phyloP scores from a whole-genome alignment of 2,329 filamentous ascomycete species.

The Penicillium sp. region DNA sequence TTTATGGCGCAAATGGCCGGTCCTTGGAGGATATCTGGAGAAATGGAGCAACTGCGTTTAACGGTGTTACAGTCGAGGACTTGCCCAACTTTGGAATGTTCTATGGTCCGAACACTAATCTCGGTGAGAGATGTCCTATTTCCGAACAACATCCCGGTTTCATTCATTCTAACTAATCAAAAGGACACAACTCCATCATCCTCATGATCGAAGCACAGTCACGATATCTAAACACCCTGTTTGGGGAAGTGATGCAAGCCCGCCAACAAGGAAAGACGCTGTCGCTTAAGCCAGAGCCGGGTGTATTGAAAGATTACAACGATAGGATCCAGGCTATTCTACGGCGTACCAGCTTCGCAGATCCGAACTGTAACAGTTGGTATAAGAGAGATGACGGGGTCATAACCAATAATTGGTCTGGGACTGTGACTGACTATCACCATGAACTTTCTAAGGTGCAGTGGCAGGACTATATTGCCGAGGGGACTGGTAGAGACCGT shows the following conservation, averaged over 20 bases:
- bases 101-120: conserved; percentile 59
- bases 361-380: conserved; percentile 56
- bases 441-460: conserved; percentile 33
- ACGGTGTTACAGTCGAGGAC: conserved; percentile 53
- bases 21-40: conserved; percentile 54
- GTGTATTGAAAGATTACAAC: conserved; percentile 48
- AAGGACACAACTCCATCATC: conserved; percentile 58
- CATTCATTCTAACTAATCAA: neutral
- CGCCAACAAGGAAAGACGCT: conserved; percentile 43
- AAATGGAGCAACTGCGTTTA: conserved; percentile 52
- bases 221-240: conserved; percentile 54
- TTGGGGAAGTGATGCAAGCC: conserved; percentile 51
- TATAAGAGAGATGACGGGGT: conserved; percentile 56
- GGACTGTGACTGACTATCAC: conserved; percentile 59
- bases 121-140: conserved; percentile 26
- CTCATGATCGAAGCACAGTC: conserved; percentile 63
- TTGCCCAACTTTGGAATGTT: conserved; percentile 59
- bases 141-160: neutral
- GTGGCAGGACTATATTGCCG: conserved; percentile 34
- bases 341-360: conserved; percentile 51
- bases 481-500: conserved; percentile 27
- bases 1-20: conserved; percentile 49
- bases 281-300: conserved; percentile 46
- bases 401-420: conserved; percentile 59
- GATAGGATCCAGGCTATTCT: conserved; percentile 48